A percentile compares a stretch with the other conserved stretches of the same genome.
Evolutionary conservation across 345 rosid species (phyloP).

Genomic region (Lumnitzera racemosa): DNA sequence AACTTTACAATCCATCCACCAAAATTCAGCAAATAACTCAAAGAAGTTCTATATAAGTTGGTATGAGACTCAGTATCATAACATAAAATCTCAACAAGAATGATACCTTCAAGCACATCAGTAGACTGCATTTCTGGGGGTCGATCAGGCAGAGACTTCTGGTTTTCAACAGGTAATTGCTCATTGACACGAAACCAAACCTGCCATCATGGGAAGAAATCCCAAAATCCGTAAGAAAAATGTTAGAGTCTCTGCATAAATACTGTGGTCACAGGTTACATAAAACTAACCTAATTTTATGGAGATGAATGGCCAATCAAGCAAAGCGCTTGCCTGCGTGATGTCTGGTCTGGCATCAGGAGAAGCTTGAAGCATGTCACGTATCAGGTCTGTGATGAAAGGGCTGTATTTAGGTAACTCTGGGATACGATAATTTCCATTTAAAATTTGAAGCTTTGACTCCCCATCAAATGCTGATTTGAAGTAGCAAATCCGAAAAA

Average conservation of each 20-base stretch:
- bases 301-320: conserved; percentile 63
- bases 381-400: conserved; percentile 53
- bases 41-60: background rate
- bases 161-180: conserved; percentile 61
- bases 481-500: conserved; percentile 88
- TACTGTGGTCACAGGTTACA: conserved; percentile 29
- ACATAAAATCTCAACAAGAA: background rate
- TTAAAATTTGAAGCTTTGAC: conserved; percentile 87
- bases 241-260: conserved; percentile 31
- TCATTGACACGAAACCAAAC: conserved; percentile 96
- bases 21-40: background rate
- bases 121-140: conserved; percentile 62
- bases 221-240: conserved; percentile 39
- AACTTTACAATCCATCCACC: background rate
- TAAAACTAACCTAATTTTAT: conserved; percentile 77
- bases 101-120: conserved; percentile 41
- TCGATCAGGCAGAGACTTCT: conserved; percentile 80
- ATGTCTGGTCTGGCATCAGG: conserved; percentile 95
- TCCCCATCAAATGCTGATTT: conserved; percentile 97
- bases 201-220: conserved; percentile 47
- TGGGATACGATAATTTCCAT: conserved; percentile 91
- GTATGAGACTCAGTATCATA: background rate
- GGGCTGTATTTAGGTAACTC: conserved; percentile 74
- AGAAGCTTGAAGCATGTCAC: conserved; percentile 89
- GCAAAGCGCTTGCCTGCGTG: conserved; percentile 90